A percentile compares a stretch with the other conserved stretches of the same genome.
Conservation (phyloP, 306 rosid genomes). For the Cicer cuneatum region DNA sequence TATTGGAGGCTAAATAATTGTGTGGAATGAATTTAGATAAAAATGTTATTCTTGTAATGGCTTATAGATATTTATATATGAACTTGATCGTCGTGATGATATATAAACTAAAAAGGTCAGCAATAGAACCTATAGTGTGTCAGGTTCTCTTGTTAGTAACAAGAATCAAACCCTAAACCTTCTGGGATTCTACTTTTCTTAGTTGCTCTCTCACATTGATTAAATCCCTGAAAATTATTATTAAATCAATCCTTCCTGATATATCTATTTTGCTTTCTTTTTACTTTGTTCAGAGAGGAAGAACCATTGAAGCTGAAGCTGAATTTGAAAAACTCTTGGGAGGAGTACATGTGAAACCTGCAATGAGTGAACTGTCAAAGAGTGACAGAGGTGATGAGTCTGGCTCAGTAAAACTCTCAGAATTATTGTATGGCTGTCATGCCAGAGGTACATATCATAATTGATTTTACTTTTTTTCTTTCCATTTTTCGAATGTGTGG, state of each 20-base stretch:
- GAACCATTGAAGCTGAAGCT: conserved; percentile 74
- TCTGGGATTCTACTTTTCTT: background rate
- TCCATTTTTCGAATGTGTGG: conserved; percentile 24
- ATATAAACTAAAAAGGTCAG: conserved; percentile 20
- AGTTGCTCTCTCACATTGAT: conserved; percentile 35
- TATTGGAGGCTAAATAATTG: conserved; percentile 25
- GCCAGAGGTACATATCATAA: conserved; percentile 55
- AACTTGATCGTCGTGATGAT: conserved; percentile 31
- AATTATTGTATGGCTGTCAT: conserved; percentile 66
- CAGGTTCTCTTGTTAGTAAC: background rate
- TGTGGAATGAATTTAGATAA: conserved; percentile 22
- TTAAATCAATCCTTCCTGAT: conserved; percentile 10
- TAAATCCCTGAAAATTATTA: background rate
- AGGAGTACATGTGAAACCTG: conserved; percentile 70
- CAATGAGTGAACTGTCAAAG: conserved; percentile 72
- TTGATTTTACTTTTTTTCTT: background rate
- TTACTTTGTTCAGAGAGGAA: conserved; percentile 70
- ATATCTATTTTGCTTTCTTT: conserved; percentile 26
- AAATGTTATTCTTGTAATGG: conserved; percentile 23
- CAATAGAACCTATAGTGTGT: conserved; percentile 4
- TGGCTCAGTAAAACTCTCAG: conserved; percentile 55
- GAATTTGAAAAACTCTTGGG: conserved; percentile 79
- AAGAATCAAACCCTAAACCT: no score
- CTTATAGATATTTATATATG: conserved; percentile 23
- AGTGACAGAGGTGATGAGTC: conserved; percentile 71